A percentile compares a stretch with the other conserved stretches of the same genome.
Conservation (phyloP, 1,284 basidiomycete species). For the Jaminaea rosea region DNA sequence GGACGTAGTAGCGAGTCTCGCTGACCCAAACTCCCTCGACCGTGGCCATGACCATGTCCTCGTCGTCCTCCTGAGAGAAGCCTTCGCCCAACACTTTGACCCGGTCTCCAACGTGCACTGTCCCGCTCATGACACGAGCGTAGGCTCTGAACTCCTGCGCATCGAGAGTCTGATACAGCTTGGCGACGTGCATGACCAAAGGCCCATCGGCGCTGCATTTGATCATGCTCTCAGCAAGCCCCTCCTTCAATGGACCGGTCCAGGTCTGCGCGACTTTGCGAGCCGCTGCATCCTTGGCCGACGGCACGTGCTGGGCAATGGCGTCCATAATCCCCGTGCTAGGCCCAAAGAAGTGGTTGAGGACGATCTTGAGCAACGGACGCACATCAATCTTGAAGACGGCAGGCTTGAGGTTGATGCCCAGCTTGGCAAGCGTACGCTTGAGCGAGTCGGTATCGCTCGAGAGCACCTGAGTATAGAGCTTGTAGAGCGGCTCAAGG, state of each 20-base stretch:
- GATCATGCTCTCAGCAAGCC: slow-evolving; percentile 63
- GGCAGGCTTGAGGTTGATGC: slow-evolving; percentile 79
- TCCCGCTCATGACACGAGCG: slow-evolving; percentile 87
- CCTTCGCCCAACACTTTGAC: slow-evolving; percentile 96
- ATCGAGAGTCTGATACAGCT: slow-evolving; percentile 89
- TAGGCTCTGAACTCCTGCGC: slow-evolving; percentile 92
- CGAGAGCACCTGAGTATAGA: slow-evolving; percentile 86
- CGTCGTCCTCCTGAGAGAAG: slow-evolving; percentile 93
- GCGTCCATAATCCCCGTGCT: slow-evolving; percentile 83
- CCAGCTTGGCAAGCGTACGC: slow-evolving; percentile 67
- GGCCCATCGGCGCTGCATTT: slow-evolving; percentile 74
- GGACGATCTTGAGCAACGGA: slow-evolving; percentile 81
- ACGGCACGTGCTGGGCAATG: slow-evolving; percentile 79
- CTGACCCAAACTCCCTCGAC: slow-evolving; percentile 82
- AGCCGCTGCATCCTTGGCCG: slow-evolving; percentile 62
- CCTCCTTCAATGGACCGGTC: slow-evolving; percentile 19
- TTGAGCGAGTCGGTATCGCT: slow-evolving; percentile 77
- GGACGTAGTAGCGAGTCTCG: slow-evolving; percentile 87
- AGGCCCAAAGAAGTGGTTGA: slow-evolving; percentile 87
- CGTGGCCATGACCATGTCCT: slow-evolving; percentile 83
- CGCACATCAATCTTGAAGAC: slow-evolving; percentile 98
- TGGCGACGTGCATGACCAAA: slow-evolving; percentile 82
- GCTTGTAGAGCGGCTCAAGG: slow-evolving; percentile 90
- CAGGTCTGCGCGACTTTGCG: slow-evolving; percentile 56
- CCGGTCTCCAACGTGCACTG: slow-evolving; percentile 67